Conservation (phyloP, 2,329 filamentous ascomycete genomes). For the Apiospora malaysiana region DNA sequence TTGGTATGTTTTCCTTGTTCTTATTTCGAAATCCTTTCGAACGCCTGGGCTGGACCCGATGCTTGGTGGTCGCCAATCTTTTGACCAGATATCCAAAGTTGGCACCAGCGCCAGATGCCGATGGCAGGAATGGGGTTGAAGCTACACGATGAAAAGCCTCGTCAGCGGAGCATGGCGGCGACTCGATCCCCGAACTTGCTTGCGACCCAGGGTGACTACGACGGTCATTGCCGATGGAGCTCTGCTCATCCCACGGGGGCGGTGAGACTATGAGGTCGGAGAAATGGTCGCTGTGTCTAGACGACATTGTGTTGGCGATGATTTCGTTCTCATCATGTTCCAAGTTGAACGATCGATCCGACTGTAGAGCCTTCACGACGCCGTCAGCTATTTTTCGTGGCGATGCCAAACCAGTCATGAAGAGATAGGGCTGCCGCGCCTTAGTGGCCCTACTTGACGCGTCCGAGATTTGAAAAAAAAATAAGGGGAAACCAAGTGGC, state of each 20-base stretch:
- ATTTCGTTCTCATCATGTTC: not conserved
- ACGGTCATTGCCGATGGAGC: not conserved
- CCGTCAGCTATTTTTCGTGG: not conserved
- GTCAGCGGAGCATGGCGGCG: conserved; percentile 1
- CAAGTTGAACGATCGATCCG: not conserved
- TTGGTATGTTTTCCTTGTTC: not conserved
- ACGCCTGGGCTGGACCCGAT: not conserved
- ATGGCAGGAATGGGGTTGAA: not conserved
- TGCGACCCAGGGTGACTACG: not conserved
- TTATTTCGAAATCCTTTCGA: not conserved
- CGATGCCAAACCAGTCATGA: not conserved
- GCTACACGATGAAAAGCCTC: conserved; percentile 3
- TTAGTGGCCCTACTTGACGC: not conserved
- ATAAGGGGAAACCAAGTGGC: not conserved
- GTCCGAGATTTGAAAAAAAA: not conserved
- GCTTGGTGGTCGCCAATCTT: not conserved
- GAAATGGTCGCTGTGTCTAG: not conserved
- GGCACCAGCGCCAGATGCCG: not conserved
- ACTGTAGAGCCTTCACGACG: not conserved
- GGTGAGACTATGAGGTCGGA: not conserved
- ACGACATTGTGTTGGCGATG: not conserved
- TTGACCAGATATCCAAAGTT: not conserved
- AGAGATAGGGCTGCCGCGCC: not conserved
- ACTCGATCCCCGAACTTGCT: not conserved
- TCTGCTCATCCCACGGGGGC: not conserved